A percentile compares a stretch with the other conserved stretches of the same genome.
Evolutionary conservation across 1,284 basidiomycete species (phyloP).

Genomic region (Pascua sp.): DNA sequence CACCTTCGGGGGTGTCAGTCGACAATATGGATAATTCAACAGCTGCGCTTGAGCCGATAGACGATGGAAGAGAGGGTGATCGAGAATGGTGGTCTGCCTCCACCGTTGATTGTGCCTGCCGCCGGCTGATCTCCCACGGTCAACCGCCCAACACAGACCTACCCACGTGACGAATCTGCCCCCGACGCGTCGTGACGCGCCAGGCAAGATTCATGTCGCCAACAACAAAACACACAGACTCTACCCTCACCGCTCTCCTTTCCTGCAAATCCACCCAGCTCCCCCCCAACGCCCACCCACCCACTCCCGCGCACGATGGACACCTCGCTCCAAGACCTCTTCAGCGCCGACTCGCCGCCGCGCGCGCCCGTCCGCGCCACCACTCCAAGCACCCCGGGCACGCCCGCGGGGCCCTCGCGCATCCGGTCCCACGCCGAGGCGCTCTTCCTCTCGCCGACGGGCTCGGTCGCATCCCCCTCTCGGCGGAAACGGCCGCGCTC

Average conservation of each 20-base stretch:
- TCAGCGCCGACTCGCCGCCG: constrained; percentile 29
- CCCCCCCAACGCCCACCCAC: not conserved
- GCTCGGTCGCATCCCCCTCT: not conserved
- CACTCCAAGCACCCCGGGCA: too few relatives aligned
- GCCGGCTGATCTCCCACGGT: too few relatives aligned
- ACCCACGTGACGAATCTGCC: too few relatives aligned
- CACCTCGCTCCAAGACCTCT: constrained; percentile 22
- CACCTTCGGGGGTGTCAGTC: too few relatives aligned
- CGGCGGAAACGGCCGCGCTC: not conserved
- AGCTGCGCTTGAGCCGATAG: too few relatives aligned
- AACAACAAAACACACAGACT: not conserved
- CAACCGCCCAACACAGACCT: too few relatives aligned
- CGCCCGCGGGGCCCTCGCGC: not conserved
- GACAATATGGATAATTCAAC: too few relatives aligned
- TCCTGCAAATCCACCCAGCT: not conserved
- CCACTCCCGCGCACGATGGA: constrained; percentile 1
- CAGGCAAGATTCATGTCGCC: constrained; percentile 1
- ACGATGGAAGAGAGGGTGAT: too few relatives aligned
- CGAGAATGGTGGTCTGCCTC: too few relatives aligned
- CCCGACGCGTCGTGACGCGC: constrained; percentile 1
- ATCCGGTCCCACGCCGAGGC: not conserved
- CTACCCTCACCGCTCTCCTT: not conserved
- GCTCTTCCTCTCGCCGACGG: constrained; percentile 2
- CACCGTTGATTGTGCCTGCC: too few relatives aligned
- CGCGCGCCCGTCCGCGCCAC: constrained; percentile 1